Conservation (phyloP, 306 rosid genomes). For the Vigna reflexopilosa region DNA sequence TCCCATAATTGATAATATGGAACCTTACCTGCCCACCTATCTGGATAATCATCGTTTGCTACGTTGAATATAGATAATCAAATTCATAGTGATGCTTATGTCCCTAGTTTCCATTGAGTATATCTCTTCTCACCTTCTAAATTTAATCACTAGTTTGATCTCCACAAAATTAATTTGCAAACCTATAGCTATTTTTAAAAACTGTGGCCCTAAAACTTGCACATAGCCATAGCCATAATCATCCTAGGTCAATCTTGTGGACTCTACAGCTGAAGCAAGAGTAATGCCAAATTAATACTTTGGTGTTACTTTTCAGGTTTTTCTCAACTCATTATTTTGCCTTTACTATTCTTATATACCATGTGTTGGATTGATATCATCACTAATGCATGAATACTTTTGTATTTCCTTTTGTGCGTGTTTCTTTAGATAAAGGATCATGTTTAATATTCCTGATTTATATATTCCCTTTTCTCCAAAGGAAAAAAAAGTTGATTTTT, state of each 20-base stretch:
- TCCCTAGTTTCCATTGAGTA: background rate
- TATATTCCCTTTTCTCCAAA: background rate
- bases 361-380: background rate
- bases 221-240: conserved; percentile 22
- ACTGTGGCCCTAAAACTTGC: background rate
- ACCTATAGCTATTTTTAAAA: background rate
- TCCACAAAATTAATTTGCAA: conserved; percentile 15
- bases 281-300: conserved; percentile 27
- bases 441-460: background rate
- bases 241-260: conserved; percentile 4
- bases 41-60: background rate
- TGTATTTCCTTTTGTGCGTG: background rate
- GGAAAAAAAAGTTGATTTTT: conserved; percentile 5
- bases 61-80: conserved; percentile 5
- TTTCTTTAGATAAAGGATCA: background rate
- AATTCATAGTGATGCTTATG: background rate
- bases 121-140: background rate
- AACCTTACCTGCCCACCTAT: background rate
- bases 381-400: background rate
- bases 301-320: conserved; percentile 31
- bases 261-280: background rate
- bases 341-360: background rate
- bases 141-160: background rate
- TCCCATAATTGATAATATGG: background rate
- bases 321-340: background rate